These are phyloP conservation scores for Fusarium zealandicum DNA, from an alignment of 2,329 filamentous ascomycete species.

Conservation along the genomic window DNA sequence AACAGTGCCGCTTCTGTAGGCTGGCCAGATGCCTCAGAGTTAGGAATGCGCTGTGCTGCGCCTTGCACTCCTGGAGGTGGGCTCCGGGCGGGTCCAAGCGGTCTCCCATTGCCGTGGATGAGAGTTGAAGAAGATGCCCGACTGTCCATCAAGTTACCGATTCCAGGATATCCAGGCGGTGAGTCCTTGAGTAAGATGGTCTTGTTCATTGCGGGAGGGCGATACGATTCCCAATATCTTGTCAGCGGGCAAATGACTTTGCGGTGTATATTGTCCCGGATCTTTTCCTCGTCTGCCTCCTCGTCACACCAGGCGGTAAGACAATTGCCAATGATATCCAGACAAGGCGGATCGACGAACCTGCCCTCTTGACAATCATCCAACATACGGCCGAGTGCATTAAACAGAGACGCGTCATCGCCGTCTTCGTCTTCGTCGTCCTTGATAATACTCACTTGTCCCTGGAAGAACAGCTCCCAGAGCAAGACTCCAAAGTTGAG, in stretches of 20 bases:
- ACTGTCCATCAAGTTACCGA: neutral
- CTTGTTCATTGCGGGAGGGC: neutral
- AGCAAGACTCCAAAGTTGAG: neutral
- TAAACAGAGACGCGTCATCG: neutral
- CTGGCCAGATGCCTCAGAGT: neutral
- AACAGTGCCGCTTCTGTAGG: neutral
- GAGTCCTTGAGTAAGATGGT: no score
- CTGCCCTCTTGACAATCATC: neutral
- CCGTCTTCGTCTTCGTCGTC: neutral
- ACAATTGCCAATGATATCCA: neutral
- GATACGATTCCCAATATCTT: neutral
- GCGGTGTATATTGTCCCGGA: neutral
- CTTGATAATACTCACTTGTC: neutral
- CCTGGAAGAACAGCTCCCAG: neutral
- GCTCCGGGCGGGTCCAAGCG: neutral
- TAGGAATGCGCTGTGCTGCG: neutral
- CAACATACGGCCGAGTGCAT: neutral
- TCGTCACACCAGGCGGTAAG: neutral
- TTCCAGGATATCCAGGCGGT: no score
- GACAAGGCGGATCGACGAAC: neutral
- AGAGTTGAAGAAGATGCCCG: neutral
- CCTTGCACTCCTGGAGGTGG: neutral
- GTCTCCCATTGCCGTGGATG: neutral
- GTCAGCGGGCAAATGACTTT: neutral
- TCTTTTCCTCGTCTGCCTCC: neutral